Conservation (phyloP, 129 eudicot genomes). For the Logfia minima region DNA sequence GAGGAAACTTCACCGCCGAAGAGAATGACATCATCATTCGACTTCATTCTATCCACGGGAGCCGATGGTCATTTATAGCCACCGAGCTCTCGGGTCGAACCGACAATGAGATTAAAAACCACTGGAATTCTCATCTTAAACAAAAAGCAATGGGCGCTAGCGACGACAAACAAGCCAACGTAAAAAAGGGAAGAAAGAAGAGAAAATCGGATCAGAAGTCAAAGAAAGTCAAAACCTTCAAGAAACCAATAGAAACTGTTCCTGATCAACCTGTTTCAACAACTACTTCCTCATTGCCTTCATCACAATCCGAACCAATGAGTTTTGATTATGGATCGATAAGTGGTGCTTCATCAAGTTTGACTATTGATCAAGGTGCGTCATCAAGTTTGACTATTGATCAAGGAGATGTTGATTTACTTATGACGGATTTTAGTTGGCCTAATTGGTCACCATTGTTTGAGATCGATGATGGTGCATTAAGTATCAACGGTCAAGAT, state of each 20-base stretch:
- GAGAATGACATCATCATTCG: conserved; percentile 35
- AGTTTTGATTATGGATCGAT: conserved; percentile 7
- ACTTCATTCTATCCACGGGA: conserved; percentile 44
- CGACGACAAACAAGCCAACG: not conserved
- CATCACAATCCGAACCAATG: conserved; percentile 15
- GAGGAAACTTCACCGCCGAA: conserved; percentile 42
- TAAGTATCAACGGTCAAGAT: not conserved
- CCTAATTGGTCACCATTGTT: conserved; percentile 34
- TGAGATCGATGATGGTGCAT: conserved; percentile 24
- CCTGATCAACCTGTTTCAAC: not conserved
- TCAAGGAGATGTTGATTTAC: conserved; percentile 15
- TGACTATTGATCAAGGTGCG: conserved; percentile 15
- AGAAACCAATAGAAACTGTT: not conserved
- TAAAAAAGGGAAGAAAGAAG: conserved; percentile 15
- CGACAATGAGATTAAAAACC: conserved; percentile 47
- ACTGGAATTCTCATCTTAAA: conserved; percentile 50
- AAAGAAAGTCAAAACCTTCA: not conserved
- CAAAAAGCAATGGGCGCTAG: conserved; percentile 1
- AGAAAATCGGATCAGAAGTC: conserved; percentile 20
- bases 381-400: conserved; percentile 25
- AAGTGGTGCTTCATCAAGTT: conserved; percentile 29
- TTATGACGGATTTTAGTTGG: conserved; percentile 25
- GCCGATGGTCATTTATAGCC: conserved; percentile 43
- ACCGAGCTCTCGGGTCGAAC: conserved; percentile 38
- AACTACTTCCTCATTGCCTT: conserved; percentile 6